These are phyloP conservation scores for Cryptococcus amylolentus DNA, from an alignment of 1,284 basidiomycete genomes.

Conservation along the genomic window DNA sequence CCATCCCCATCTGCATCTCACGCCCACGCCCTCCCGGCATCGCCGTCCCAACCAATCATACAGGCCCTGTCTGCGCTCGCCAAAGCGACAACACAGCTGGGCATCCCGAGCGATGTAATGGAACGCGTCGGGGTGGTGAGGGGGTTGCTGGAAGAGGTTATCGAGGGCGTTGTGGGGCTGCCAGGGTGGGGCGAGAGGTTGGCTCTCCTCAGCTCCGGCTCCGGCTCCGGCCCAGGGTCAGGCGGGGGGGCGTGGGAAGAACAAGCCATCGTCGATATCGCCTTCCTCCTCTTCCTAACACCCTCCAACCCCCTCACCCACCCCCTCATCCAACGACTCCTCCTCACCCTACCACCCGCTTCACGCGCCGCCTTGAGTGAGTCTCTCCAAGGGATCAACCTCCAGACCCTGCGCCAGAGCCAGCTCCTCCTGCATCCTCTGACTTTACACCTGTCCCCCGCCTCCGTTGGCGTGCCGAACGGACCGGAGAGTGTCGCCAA, in stretches of 20 bases:
- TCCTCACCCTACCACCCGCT: too few species aligned
- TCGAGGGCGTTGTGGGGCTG: neutral
- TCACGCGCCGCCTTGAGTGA: too few species aligned
- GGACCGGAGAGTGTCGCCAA: neutral
- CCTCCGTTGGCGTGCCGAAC: neutral
- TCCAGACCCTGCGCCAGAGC: slow-evolving; percentile 30
- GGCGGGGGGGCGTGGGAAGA: too few species aligned
- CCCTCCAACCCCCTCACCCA: too few species aligned
- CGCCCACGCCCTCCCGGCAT: neutral
- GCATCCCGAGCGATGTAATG: neutral
- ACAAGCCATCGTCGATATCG: neutral
- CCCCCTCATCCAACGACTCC: too few species aligned
- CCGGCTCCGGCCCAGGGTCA: too few species aligned
- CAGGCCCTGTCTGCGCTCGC: too few species aligned
- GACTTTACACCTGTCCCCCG: slow-evolving; percentile 23
- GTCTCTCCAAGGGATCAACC: slow-evolving; percentile 19
- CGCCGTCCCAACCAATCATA: too few species aligned
- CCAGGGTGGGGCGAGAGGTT: too few species aligned
- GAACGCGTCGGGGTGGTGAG: neutral
- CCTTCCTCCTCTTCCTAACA: slow-evolving; percentile 2
- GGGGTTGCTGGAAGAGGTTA: neutral
- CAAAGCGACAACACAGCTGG: too few species aligned
- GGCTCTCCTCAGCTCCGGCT: too few species aligned
- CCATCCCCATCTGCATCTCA: slow-evolving; percentile 17
- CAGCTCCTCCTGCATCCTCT: slow-evolving; percentile 41